phyloP scores from a whole-genome alignment of 2,329 filamentous ascomycete species.

The Sporothrix brasiliensis region DNA sequence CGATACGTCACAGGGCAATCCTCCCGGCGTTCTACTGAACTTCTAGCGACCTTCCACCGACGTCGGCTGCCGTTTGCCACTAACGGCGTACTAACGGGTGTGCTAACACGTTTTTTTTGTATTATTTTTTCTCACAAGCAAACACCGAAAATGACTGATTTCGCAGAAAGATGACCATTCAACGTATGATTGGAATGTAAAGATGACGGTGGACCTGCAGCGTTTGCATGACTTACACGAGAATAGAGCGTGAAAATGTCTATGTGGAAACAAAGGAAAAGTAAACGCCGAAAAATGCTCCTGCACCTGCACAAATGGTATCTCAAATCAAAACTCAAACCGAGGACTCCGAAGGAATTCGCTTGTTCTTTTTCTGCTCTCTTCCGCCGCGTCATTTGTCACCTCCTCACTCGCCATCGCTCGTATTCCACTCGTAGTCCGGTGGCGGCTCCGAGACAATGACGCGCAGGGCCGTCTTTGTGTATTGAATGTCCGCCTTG shows the following conservation, averaged over 20 bases:
- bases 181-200: too few relatives aligned
- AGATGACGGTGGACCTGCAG: too few relatives aligned
- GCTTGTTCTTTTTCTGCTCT: too few relatives aligned
- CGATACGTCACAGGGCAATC: background rate
- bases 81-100: background rate
- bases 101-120: background rate
- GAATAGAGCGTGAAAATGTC: background rate
- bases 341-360: background rate
- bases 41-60: background rate
- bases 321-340: background rate
- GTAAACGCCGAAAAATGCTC: slow-evolving; percentile 8
- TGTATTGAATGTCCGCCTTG: background rate
- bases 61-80: background rate
- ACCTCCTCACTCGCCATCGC: background rate
- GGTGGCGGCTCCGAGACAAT: slow-evolving; percentile 25
- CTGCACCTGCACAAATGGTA: background rate
- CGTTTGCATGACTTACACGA: background rate
- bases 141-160: background rate
- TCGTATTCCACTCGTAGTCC: slow-evolving; percentile 14
- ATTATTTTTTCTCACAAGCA: background rate
- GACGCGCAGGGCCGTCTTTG: slow-evolving; percentile 6
- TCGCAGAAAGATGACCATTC: too few relatives aligned
- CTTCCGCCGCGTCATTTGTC: background rate
- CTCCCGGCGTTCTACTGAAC: background rate
- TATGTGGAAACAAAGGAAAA: background rate